Conservation (phyloP, 1,284 basidiomycete genomes). For the Rhodotorula glutinis region DNA sequence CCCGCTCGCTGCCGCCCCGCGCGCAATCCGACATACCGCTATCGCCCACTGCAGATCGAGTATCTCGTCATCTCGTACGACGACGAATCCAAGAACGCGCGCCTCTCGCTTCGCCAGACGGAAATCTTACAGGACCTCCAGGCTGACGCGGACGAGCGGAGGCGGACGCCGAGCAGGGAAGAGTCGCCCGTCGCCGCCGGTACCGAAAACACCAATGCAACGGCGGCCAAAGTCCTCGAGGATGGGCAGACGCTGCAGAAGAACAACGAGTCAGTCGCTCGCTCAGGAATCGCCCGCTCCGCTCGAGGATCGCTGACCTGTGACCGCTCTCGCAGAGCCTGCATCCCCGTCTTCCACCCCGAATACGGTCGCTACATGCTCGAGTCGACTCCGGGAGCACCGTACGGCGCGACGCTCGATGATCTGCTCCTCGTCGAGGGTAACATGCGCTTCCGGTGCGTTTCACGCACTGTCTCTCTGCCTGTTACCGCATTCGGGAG, state of each 20-base stretch:
- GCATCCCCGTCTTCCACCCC: constrained; percentile 91
- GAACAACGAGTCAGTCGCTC: not conserved
- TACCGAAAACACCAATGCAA: not conserved
- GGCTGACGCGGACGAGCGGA: constrained; percentile 52
- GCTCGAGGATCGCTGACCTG: too few species aligned
- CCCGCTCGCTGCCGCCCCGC: not conserved
- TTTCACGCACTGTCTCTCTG: not conserved
- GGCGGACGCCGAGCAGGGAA: constrained; percentile 42
- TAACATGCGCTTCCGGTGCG: constrained; percentile 86
- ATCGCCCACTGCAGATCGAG: constrained; percentile 64
- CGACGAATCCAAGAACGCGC: constrained; percentile 71
- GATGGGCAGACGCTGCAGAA: constrained; percentile 1
- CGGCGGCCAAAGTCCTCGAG: too few species aligned
- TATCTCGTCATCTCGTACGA: constrained; percentile 93
- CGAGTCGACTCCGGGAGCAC: constrained; percentile 92
- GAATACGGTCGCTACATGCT: constrained; percentile 99
- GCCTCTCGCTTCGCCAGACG: constrained; percentile 83
- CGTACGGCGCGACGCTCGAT: constrained; percentile 80
- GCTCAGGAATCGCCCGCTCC: not conserved
- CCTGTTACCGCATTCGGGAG: not conserved
- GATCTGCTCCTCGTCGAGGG: constrained; percentile 85
- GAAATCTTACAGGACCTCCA: constrained; percentile 85
- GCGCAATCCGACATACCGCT: not conserved
- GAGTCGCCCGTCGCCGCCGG: constrained; percentile 14
- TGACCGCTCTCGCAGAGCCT: constrained; percentile 45